Base-by-base conservation (phyloP, 208 protist species). In the Tetramitus jugosus region DNA sequence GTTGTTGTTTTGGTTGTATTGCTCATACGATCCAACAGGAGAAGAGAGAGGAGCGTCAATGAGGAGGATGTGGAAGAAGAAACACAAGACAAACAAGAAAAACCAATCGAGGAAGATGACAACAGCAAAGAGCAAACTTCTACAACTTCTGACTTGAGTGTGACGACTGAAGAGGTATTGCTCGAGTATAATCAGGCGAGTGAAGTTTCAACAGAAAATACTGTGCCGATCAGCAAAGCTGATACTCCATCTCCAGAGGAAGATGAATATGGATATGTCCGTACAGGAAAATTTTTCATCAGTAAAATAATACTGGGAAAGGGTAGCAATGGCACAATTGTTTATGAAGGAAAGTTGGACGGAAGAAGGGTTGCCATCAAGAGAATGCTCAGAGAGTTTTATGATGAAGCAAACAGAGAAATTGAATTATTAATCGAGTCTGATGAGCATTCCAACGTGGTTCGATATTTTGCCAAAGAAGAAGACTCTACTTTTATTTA, bases 401-500 rank as follows among this genome's bases (percentile, higher is more conserved):
- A 80, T 17, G 76, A 83, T 29, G 72, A 81, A 74, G 83, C 82
- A 10, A 49, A 85, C 35, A 74, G 76, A 62, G 83, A 86, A 49
- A 69, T 86, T 40, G 46, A 49, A 2, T 53, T 85, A 33, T 69
- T 86, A 45, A 39, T 86, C 1, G 64, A 84, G 23, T 68, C 76
- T 31, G 83, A 86, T 31, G 52, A 81, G 8, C 82, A 86, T 39
- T 46, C 60, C 26, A 85, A 86, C 37, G 62, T 84, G 7, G 78
- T 85, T 13, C 40, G 77, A 46, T 85, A 85, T 43, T 84, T 79
- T 76, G 65, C 76, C n/a, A 76, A 79, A 40, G 82, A 85, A 60
- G 77, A 85, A 52, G 82, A 85, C 62, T 46, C 37, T 29, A 56
- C 84, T 35, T 86, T 86, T 78, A 78, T 86, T 26, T 86, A 86